phyloP scores from a whole-genome alignment of 257 asterid genomes.

The Penstemon eatonii region DNA sequence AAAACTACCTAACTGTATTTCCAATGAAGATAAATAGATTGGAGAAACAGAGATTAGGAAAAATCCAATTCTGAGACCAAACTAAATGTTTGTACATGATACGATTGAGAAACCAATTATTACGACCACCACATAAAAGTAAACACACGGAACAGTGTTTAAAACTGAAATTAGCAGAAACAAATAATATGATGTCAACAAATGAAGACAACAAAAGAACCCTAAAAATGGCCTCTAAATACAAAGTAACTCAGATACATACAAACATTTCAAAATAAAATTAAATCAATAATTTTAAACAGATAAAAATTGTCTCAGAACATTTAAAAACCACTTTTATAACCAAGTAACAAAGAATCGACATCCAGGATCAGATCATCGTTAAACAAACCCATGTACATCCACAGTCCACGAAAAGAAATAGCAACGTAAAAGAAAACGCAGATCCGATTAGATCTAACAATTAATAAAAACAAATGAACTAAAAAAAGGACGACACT shows the following conservation, averaged over 20 bases:
- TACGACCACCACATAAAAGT: not conserved
- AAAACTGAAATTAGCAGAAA: not conserved
- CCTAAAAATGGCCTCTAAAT: not conserved
- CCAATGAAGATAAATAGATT: not conserved
- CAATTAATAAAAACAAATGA: not conserved
- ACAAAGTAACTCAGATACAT: not conserved
- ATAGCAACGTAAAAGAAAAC: conserved; percentile 13
- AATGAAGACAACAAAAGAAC: not conserved
- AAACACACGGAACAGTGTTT: not conserved
- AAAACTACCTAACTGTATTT: not conserved
- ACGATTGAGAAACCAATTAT: not conserved
- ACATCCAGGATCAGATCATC: conserved; percentile 21
- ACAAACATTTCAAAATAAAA: not conserved
- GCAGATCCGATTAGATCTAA: not conserved
- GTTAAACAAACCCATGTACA: conserved; percentile 7
- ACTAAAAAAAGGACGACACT: not conserved
- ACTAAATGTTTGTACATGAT: not conserved
- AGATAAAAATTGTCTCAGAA: not conserved
- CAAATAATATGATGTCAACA: not conserved
- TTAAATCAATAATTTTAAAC: not conserved
- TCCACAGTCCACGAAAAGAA: not conserved
- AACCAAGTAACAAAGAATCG: not conserved
- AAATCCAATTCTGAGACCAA: not conserved
- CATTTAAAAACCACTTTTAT: not conserved
- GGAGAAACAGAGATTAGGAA: not conserved